Evolutionary conservation across 2,329 filamentous ascomycete species (phyloP).

Genomic region (Neonectria magnoliae): DNA sequence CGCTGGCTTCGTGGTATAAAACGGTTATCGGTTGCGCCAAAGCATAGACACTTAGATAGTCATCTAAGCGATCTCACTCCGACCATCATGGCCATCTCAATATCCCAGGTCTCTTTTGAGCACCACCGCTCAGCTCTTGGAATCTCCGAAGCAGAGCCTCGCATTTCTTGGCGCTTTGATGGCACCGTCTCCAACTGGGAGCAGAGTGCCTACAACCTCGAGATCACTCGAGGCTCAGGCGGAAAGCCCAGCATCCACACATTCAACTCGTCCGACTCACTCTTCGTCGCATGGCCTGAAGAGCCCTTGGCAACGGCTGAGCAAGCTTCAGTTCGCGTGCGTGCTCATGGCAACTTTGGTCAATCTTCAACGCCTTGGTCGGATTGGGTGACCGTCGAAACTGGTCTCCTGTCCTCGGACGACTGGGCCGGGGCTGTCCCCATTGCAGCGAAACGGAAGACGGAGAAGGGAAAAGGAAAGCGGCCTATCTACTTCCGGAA

Average conservation of each 20-base stretch:
- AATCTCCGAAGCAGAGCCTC: slow-evolving; percentile 54
- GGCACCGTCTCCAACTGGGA: slow-evolving; percentile 53
- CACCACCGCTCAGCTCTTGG: slow-evolving; percentile 54
- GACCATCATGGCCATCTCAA: slow-evolving; percentile 49
- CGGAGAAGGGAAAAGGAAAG: slow-evolving; percentile 42
- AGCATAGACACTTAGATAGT: not conserved
- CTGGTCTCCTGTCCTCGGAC: slow-evolving; percentile 42
- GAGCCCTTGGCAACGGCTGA: slow-evolving; percentile 45
- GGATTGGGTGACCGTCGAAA: slow-evolving; percentile 48
- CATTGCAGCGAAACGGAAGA: slow-evolving; percentile 45
- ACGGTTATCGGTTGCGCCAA: not conserved
- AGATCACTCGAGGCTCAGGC: slow-evolving; percentile 45
- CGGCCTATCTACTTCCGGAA: slow-evolving; percentile 48
- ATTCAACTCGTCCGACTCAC: slow-evolving; percentile 49
- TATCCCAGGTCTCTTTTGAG: slow-evolving; percentile 53
- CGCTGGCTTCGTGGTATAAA: not conserved
- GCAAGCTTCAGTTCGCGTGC: slow-evolving; percentile 47
- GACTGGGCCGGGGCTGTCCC: slow-evolving; percentile 45
- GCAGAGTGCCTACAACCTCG: slow-evolving; percentile 56
- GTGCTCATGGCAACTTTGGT: slow-evolving; percentile 43
- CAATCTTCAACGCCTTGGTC: slow-evolving; percentile 39
- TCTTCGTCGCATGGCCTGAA: slow-evolving; percentile 58
- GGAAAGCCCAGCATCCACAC: slow-evolving; percentile 28
- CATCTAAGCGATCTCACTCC: not conserved
- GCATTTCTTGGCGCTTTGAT: slow-evolving; percentile 59